Base-by-base conservation (phyloP, 1,139 yeast species). In the Magnusiomyces tetraspermus region DNA sequence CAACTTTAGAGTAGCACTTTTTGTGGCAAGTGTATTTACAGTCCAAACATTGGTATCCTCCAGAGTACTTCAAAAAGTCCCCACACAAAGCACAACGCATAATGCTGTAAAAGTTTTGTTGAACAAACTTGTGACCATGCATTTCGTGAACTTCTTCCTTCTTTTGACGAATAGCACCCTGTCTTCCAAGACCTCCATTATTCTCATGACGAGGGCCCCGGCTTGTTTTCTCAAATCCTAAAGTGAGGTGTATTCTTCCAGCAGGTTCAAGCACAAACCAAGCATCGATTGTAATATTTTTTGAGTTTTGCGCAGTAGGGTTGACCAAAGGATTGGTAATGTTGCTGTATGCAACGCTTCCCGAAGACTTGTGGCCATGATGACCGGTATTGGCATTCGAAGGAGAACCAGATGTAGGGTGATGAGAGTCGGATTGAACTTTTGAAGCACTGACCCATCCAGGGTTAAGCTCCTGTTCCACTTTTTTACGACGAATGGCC, bases 1-100 rank as follows among this genome's bases (percentile, higher is more conserved):
- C 96, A 48, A 92, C 96, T 64, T 87, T 90, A 58, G 85, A 83
- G 66, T 88, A 89, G 71, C 98, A 92, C 66, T 89, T 90, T 68
- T 85, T 87, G 70, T 92, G 98, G 66, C 98, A 92, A 53, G 94
- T 77, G 68, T 89, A 87, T 61, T 83, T 80, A 77, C 98, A 92
- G 67, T 92, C 97, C 69, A 87, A 94, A 73, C 98, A 92, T 71
- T 92, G 98, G 68, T 76, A 89, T 11, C 97, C 97, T n/a, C 88
- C 81, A 58, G 92, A 89, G 52, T 71, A 69, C 62, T 96, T 84
- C 59, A 92, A 74, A 65, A 92, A 90, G 57, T 92, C 97, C 11
- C 96, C 96, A 76, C 98, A 92, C 57, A 89, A 80, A 0, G 97
- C 96, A 72, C 98, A 92, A 59, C 94, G 81, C 97, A 92, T 92